These are phyloP conservation scores for Thelonectria discophora DNA, from an alignment of 2,329 filamentous ascomycete genomes.

Conservation along the genomic window DNA sequence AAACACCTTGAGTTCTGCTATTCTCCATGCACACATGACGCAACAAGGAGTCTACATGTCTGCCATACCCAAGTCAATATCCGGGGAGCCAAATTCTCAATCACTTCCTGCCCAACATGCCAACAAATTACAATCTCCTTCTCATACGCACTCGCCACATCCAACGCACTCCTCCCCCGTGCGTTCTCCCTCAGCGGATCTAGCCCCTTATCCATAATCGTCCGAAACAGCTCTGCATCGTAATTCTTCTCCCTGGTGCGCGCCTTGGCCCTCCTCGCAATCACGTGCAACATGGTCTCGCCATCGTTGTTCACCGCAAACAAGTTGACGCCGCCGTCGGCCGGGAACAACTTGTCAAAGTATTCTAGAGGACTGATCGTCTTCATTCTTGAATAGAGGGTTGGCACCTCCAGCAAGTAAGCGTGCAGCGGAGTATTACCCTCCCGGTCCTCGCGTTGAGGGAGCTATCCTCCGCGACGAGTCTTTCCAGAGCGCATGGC, in stretches of 20 bases:
- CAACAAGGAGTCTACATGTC: too few species aligned
- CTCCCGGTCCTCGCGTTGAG: conserved; percentile 26
- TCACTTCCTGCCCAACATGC: conserved; percentile 27
- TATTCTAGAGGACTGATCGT: conserved; percentile 24
- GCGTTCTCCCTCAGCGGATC: conserved; percentile 37
- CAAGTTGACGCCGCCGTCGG: conserved; percentile 25
- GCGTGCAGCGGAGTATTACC: conserved; percentile 31
- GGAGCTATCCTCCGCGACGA: conserved; percentile 17
- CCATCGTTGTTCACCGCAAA: conserved; percentile 25
- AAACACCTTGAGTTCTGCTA: too few species aligned
- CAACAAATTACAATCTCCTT: conserved; percentile 33
- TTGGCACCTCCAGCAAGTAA: conserved; percentile 8
- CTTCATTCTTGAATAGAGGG: too few species aligned
- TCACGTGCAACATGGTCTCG: conserved; percentile 32
- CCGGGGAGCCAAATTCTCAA: too few species aligned
- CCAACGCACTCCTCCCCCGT: conserved; percentile 34
- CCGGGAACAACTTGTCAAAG: conserved; percentile 28
- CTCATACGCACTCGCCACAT: conserved; percentile 36
- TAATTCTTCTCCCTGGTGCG: background rate
- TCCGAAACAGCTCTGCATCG: conserved; percentile 30
- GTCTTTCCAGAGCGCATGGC: conserved; percentile 24
- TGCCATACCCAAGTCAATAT: too few species aligned
- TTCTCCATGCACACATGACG: too few species aligned
- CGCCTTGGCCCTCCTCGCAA: background rate
- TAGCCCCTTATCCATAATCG: conserved; percentile 29